These are phyloP conservation scores for Theobroma cacao DNA, from an alignment of 345 rosid genomes.

Conservation along the genomic window DNA sequence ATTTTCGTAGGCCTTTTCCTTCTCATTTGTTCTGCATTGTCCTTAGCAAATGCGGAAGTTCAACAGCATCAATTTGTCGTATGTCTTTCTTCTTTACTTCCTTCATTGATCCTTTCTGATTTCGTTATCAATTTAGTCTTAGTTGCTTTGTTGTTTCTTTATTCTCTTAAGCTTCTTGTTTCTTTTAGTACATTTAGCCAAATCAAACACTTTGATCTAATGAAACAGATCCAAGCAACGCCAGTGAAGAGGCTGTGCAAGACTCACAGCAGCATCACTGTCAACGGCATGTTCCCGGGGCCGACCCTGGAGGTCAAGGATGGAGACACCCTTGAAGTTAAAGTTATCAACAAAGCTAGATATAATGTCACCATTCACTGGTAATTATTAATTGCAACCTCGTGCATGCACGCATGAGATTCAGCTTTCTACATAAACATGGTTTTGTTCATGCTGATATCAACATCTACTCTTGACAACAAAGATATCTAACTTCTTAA, in stretches of 20 bases:
- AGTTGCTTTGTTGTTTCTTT: not conserved
- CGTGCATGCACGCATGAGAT: not conserved
- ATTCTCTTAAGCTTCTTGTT: not conserved
- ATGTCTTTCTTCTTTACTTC: slow-evolving; percentile 27
- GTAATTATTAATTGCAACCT: slow-evolving; percentile 30
- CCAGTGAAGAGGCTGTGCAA: slow-evolving; percentile 94
- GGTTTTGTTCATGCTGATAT: not conserved
- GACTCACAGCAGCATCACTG: slow-evolving; percentile 71
- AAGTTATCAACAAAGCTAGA: slow-evolving; percentile 60
- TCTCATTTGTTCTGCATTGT: slow-evolving; percentile 31
- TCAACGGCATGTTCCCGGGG: slow-evolving; percentile 92
- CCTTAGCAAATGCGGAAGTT: slow-evolving; percentile 42
- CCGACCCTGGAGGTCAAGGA: slow-evolving; percentile 73
- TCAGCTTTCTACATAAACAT: not conserved
- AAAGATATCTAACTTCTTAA: too few relatives aligned
- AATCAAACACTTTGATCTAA: not conserved
- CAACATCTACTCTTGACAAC: too few relatives aligned
- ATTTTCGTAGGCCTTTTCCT: slow-evolving; percentile 38
- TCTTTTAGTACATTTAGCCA: not conserved
- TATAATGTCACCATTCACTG: slow-evolving; percentile 89
- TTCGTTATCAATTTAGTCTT: not conserved
- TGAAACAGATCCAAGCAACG: slow-evolving; percentile 67
- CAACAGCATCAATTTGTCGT: slow-evolving; percentile 75
- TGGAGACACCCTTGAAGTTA: slow-evolving; percentile 72
- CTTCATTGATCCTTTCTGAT: not conserved